Evolutionary conservation across 768 basidiomycete species (phyloP), one percentile per base, ranked within the genome.

Genomic region (Agrocybe praecox): DNA sequence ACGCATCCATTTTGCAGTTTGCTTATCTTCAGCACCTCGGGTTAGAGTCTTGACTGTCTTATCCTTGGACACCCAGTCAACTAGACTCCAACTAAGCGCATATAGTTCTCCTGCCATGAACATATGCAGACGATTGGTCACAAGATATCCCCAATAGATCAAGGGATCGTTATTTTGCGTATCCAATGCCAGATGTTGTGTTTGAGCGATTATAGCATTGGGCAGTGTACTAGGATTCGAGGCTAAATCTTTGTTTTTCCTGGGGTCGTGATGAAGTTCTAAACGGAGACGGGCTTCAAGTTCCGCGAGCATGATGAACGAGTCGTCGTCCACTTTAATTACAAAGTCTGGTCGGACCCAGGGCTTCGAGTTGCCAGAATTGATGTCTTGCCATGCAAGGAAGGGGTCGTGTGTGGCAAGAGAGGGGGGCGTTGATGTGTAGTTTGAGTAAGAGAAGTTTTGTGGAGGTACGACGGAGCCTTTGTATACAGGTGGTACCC

Each of bases 81-180:
- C 92, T 57, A 98, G 79, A 65, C 88, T 89, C 84, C 89, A 92
- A 48, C 90, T 94, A 29, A 98, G 76, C 6, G 87, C 94, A 70
- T 98, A 98, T 56, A 94, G 73, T 72, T 98, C 95, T 17, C 96
- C 96, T 2, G 85, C 96, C 96, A 98, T 97, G 73, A 97, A 98
- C 36, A 83, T 79, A 65, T 94, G 89, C 64, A 95, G 86, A 21
- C 86, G 76, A 65, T 95, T 91, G 60, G 93, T 94, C 42, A 97
- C 89, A 33, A 96, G 86, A 67, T 93, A 94, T 2, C 91, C 91
- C 91, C 91, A 93, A 66, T 92, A 93, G 34, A 93, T 81, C 50
- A 94, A 69, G 0, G 92, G 92, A 66, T 92, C 92, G 23, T 77
- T 66, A 46, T 56, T 63, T 56, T 36, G 59, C 47, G 24, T 49